These are phyloP conservation scores for Diaporthe citri DNA, from an alignment of 2,329 filamentous ascomycete species.

Conservation along the genomic window DNA sequence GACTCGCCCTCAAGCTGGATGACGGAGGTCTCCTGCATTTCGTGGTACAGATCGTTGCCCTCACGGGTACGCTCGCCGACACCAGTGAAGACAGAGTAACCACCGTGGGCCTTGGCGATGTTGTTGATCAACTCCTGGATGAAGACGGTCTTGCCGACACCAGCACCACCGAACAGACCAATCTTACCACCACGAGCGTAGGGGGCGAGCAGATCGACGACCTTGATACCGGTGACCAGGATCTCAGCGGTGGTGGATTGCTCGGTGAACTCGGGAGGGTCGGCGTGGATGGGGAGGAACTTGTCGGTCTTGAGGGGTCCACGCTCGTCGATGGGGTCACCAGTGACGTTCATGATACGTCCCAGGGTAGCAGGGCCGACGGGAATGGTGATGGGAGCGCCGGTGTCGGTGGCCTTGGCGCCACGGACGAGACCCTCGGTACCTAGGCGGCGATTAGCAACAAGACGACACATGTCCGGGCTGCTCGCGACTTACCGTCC, in stretches of 20 bases:
- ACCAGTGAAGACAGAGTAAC: constrained; percentile 99
- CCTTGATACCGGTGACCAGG: constrained; percentile 99
- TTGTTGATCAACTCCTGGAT: constrained; percentile 99
- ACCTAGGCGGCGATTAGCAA: constrained; percentile 67
- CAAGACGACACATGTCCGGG: constrained; percentile 12
- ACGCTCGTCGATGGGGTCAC: constrained; percentile 99
- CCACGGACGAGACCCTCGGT: constrained; percentile 99
- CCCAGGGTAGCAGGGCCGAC: constrained; percentile 94
- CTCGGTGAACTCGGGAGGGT: constrained; percentile 91
- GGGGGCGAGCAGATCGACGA: constrained; percentile 97
- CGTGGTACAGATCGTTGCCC: constrained; percentile 99
- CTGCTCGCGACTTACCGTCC: constrained; percentile 81
- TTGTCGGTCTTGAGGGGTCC: constrained; percentile 96
- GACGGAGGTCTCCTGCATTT: constrained; percentile 99
- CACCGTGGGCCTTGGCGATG: constrained; percentile 99
- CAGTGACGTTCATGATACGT: constrained; percentile 99
- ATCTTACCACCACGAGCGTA: constrained; percentile 99
- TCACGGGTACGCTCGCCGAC: constrained; percentile 99
- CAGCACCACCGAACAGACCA: constrained; percentile 99
- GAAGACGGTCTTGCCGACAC: constrained; percentile 99
- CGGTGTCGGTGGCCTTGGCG: constrained; percentile 86
- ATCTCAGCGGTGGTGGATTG: constrained; percentile 97
- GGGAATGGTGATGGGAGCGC: constrained; percentile 94
- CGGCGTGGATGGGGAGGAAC: constrained; percentile 91
- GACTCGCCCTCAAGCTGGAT: constrained; percentile 99